Conservation (phyloP, 2,329 filamentous ascomycete genomes). For the Clonostachys chloroleuca region DNA sequence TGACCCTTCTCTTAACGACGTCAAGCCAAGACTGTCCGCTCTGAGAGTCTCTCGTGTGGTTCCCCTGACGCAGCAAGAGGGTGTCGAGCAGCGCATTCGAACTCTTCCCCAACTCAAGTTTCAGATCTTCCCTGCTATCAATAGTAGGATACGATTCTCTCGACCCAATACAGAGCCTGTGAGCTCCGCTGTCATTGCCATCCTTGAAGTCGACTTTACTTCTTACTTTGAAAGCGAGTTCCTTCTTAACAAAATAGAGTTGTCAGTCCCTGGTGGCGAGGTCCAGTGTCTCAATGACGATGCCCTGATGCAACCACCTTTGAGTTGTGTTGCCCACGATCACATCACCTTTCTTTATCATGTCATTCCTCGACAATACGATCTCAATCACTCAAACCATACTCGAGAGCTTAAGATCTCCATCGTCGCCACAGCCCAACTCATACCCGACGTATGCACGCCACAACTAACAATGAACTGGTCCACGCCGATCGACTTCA, state of each 20-base stretch:
- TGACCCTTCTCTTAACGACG: slow-evolving; percentile 58
- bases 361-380: slow-evolving; percentile 41
- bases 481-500: slow-evolving; percentile 67
- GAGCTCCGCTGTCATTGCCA: slow-evolving; percentile 59
- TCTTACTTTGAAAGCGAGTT: slow-evolving; percentile 64
- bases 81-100: slow-evolving; percentile 58
- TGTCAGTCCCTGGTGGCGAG: slow-evolving; percentile 52
- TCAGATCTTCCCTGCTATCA: slow-evolving; percentile 63
- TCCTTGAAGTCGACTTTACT: slow-evolving; percentile 71
- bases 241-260: slow-evolving; percentile 52
- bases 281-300: slow-evolving; percentile 53
- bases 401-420: slow-evolving; percentile 52
- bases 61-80: slow-evolving; percentile 58
- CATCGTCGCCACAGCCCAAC: slow-evolving; percentile 54
- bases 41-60: slow-evolving; percentile 71
- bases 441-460: slow-evolving; percentile 51
- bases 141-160: slow-evolving; percentile 70
- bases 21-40: slow-evolving; percentile 66
- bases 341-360: slow-evolving; percentile 73
- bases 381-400: slow-evolving; percentile 16
- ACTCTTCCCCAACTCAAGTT: slow-evolving; percentile 60
- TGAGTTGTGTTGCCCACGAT: slow-evolving; percentile 65
- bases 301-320: slow-evolving; percentile 43
- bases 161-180: slow-evolving; percentile 54
- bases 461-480: slow-evolving; percentile 62